Base-by-base conservation (phyloP, 1,284 basidiomycete species). In the Cryptococcus amylolentus region DNA sequence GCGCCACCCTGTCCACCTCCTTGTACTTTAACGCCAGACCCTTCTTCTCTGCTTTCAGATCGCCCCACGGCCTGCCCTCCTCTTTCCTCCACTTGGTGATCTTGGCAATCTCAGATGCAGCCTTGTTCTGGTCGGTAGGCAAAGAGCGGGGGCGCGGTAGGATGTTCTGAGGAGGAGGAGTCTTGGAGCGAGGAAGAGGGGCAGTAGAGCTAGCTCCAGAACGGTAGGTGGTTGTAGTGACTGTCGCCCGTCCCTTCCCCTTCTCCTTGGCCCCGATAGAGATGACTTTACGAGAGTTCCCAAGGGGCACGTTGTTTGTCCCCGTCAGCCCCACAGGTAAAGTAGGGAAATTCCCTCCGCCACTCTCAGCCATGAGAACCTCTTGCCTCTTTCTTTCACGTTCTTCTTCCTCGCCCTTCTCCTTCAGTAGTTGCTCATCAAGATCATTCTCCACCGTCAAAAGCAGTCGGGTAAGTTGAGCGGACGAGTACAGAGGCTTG, bases 291-390 rank as follows among this genome's bases (percentile, higher is more conserved):
- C 68, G 56, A 1, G 52, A 58, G 18, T 40, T 46, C 5, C 40
- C 55, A 51, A n/a, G 46, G 55, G 56, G 4, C 16, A 46, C 45
- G 27, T 26, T 28, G 45, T 46, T 46, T 27, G 45, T 27, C 26
- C 47, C 55, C 16, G 55, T 55, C 10, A 51, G 40, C 8, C 42
- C 42, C 3, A 62, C 65, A 2, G 63, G 54, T 7, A 78, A 56
- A 16, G 69, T 63, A 7, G 76, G 76, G 64, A 78, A 78, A 4
- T 71, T 62, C 1, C 75, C 76, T 16, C 72, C 74, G 2, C 72
- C 76, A n/a, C 67, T 67, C 48, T 68, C 63, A 13, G 63, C 66
- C 9, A 65, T 47, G n/a, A 71, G 54, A 18, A 63, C 49, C 18
- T 67, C 70, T 16, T 63, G 56, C 20, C 67, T 62, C 45, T 55